Evolutionary conservation across 768 basidiomycete species (phyloP).

Genomic region (Leucogyrophana mollusca): DNA sequence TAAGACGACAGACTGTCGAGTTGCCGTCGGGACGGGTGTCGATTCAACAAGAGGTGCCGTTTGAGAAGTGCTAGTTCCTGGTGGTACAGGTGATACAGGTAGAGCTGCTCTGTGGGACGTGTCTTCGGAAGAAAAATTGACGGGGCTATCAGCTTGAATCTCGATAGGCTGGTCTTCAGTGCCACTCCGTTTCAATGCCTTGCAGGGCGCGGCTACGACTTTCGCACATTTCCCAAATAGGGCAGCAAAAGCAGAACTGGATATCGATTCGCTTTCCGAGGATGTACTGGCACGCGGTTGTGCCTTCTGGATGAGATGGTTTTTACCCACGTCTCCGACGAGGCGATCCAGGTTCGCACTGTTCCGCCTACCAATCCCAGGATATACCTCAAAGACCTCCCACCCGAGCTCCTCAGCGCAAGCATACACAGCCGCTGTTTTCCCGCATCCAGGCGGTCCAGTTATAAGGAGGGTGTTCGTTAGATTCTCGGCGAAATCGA

Average conservation of each 20-base stretch:
- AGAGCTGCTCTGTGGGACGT: slow-evolving; percentile 1
- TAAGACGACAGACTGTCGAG: slow-evolving; percentile 85
- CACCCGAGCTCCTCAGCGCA: slow-evolving; percentile 92
- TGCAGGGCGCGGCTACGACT: not conserved
- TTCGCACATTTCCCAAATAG: slow-evolving; percentile 14
- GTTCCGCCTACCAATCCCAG: slow-evolving; percentile 89
- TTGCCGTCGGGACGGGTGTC: slow-evolving; percentile 21
- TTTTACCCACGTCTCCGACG: slow-evolving; percentile 91
- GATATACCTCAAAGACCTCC: slow-evolving; percentile 96
- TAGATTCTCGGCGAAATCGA: slow-evolving; percentile 45
- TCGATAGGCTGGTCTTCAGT: slow-evolving; percentile 19
- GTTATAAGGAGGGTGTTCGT: slow-evolving; percentile 84
- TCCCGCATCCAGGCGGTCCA: slow-evolving; percentile 85
- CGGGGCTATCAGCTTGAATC: slow-evolving; percentile 13
- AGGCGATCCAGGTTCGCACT: slow-evolving; percentile 74
- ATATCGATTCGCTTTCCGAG: slow-evolving; percentile 7
- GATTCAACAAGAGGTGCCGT: slow-evolving; percentile 3
- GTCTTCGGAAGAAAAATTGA: slow-evolving; percentile 2
- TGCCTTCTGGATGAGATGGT: slow-evolving; percentile 69
- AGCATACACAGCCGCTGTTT: slow-evolving; percentile 91
- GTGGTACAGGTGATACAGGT: slow-evolving; percentile 2
- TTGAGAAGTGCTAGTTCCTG: slow-evolving; percentile 1
- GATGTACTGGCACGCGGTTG: slow-evolving; percentile 7
- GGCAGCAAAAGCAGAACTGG: slow-evolving; percentile 11
- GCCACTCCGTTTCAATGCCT: slow-evolving; percentile 10